These are phyloP conservation scores for Sicyos edulis DNA, from an alignment of 306 rosid genomes.

Conservation along the genomic window DNA sequence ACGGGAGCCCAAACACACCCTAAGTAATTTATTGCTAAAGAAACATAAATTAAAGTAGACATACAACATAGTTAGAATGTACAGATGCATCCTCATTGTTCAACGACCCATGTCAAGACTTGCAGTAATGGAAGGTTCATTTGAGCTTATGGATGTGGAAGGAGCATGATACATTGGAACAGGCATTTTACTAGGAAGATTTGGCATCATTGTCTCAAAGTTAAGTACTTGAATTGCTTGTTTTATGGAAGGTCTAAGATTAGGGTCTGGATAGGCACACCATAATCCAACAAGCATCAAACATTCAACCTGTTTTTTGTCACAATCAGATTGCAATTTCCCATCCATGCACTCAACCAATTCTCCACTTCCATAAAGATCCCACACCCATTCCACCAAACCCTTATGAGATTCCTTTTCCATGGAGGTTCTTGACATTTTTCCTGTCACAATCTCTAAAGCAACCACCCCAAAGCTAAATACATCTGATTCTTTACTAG, in stretches of 20 bases:
- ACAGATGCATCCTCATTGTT: too few relatives aligned
- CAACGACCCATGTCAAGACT: constrained; percentile 3
- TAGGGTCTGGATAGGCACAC: constrained; percentile 8
- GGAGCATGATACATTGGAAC: not conserved
- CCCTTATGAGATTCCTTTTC: not conserved
- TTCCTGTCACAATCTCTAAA: not conserved
- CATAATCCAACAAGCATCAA: not conserved
- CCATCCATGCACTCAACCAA: not conserved
- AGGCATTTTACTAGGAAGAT: not conserved
- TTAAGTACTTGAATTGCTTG: not conserved
- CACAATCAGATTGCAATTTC: not conserved
- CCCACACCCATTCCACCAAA: not conserved
- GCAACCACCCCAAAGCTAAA: not conserved
- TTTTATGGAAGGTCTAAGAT: not conserved
- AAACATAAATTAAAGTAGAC: too few relatives aligned
- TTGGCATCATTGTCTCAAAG: not conserved
- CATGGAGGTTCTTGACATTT: not conserved
- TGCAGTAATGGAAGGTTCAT: not conserved
- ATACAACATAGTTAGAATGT: too few relatives aligned
- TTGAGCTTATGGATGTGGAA: not conserved
- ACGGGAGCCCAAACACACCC: too few relatives aligned
- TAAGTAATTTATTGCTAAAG: too few relatives aligned
- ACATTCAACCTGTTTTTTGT: not conserved
- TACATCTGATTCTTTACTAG: too few relatives aligned
- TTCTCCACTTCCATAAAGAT: not conserved